Conservation (phyloP, 2,329 filamentous ascomycete species). For the Aspergillus sp. region DNA sequence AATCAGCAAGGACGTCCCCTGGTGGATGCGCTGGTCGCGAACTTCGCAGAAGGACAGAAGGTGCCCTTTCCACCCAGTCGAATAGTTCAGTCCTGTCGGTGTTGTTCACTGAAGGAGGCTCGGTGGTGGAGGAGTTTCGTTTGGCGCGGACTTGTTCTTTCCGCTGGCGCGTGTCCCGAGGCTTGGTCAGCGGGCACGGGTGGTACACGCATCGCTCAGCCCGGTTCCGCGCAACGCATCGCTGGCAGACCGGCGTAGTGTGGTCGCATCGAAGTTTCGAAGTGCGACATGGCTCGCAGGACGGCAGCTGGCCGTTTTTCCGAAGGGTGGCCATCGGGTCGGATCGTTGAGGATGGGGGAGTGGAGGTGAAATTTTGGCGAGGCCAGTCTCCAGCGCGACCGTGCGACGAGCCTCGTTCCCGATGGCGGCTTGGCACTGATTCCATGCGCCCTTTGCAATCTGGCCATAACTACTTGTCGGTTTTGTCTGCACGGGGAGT, state of each 20-base stretch:
- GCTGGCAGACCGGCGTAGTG: conserved; percentile 23
- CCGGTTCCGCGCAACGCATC: conserved; percentile 19
- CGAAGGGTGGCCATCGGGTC: neutral
- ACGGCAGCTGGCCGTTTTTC: conserved; percentile 21
- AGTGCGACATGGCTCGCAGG: conserved; percentile 31
- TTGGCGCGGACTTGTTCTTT: neutral
- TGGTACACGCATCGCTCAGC: conserved; percentile 24
- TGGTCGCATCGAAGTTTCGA: conserved; percentile 33
- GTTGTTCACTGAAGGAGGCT: neutral
- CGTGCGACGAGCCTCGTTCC: neutral
- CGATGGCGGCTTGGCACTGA: neutral
- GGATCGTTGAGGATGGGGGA: neutral
- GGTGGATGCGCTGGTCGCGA: neutral
- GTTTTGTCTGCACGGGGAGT: no score
- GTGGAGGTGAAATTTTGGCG: neutral
- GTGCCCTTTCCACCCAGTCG: neutral
- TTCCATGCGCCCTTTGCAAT: no score
- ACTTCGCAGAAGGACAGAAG: neutral
- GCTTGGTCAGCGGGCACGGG: conserved; percentile 20
- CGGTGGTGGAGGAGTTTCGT: neutral
- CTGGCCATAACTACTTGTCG: no score
- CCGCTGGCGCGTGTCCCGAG: conserved; percentile 9
- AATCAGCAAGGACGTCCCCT: neutral
- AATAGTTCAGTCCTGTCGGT: neutral
- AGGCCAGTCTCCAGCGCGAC: neutral